These are phyloP conservation scores for Auricularia auricula-judae DNA, from an alignment of 768 basidiomycete genomes.

Conservation along the genomic window DNA sequence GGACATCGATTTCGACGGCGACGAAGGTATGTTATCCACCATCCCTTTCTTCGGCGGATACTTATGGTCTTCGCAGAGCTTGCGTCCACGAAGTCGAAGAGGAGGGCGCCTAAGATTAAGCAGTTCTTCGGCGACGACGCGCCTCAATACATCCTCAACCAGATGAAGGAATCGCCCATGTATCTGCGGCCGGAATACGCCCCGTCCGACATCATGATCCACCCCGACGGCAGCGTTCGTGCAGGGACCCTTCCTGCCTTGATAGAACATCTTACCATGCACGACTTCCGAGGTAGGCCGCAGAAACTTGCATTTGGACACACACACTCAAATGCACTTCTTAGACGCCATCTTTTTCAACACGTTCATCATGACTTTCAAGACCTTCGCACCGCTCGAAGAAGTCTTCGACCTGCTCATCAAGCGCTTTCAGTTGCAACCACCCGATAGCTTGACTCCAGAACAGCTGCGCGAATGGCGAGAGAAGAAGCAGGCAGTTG, in stretches of 20 bases:
- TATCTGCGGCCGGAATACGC: constrained; percentile 76
- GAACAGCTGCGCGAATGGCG: constrained; percentile 69
- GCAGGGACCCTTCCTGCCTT: constrained; percentile 82
- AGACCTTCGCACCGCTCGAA: constrained; percentile 79
- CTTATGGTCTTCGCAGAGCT: neutral
- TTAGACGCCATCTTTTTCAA: constrained; percentile 70
- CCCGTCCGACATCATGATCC: constrained; percentile 72
- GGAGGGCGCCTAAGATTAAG: constrained; percentile 36
- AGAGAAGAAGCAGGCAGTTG: constrained; percentile 74
- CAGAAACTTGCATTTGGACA: neutral
- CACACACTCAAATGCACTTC: constrained; percentile 1
- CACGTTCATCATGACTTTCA: constrained; percentile 93
- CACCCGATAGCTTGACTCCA: constrained; percentile 54
- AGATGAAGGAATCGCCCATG: constrained; percentile 48
- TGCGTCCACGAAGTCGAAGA: neutral
- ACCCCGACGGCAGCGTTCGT: constrained; percentile 71
- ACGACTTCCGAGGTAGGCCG: constrained; percentile 69
- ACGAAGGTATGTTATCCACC: constrained; percentile 1
- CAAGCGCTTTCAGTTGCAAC: constrained; percentile 64
- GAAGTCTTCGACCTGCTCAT: constrained; percentile 76
- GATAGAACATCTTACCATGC: constrained; percentile 82
- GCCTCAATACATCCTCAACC: constrained; percentile 33
- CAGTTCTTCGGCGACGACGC: constrained; percentile 56
- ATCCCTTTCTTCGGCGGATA: neutral
- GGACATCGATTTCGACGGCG: constrained; percentile 12